phyloP scores from a whole-genome alignment of 2,329 filamentous ascomycete species.

The Penicillium corylophilum region DNA sequence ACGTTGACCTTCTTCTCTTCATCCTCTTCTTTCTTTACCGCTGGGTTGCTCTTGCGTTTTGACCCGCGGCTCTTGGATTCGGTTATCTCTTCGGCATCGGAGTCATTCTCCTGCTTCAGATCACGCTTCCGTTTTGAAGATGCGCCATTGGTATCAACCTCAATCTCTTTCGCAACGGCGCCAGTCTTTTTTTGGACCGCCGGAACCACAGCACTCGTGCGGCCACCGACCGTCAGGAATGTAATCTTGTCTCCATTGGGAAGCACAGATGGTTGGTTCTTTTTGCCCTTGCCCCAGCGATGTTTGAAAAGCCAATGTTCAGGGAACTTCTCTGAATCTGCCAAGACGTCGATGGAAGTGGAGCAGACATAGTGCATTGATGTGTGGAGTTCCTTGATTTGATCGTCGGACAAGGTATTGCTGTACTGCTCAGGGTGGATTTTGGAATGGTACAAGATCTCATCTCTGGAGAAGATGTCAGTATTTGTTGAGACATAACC shows the following conservation, averaged over 20 bases:
- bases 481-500: background rate
- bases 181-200: slow-evolving; percentile 80
- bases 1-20: slow-evolving; percentile 17
- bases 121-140: slow-evolving; percentile 35
- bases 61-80: slow-evolving; percentile 26
- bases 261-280: slow-evolving; percentile 63
- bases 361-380: slow-evolving; percentile 76
- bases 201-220: slow-evolving; percentile 87
- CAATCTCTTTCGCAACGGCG: slow-evolving; percentile 55
- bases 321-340: slow-evolving; percentile 81
- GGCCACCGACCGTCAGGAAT: slow-evolving; percentile 83
- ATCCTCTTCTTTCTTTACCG: slow-evolving; percentile 25
- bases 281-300: slow-evolving; percentile 86
- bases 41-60: slow-evolving; percentile 23
- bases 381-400: slow-evolving; percentile 70
- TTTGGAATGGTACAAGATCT: slow-evolving; percentile 83
- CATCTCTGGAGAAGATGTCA: slow-evolving; percentile 57
- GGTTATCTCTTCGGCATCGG: slow-evolving; percentile 21
- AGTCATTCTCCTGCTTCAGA: slow-evolving; percentile 30
- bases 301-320: slow-evolving; percentile 84
- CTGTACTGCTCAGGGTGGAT: slow-evolving; percentile 93
- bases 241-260: slow-evolving; percentile 83
- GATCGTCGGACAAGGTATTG: slow-evolving; percentile 70
- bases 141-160: slow-evolving; percentile 24
- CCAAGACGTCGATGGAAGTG: slow-evolving; percentile 73